Percentiles rank a stretch among this genome's conserved stretches.
phyloP scores from a whole-genome alignment of 306 rosid species.

The Vigna unguiculata region DNA sequence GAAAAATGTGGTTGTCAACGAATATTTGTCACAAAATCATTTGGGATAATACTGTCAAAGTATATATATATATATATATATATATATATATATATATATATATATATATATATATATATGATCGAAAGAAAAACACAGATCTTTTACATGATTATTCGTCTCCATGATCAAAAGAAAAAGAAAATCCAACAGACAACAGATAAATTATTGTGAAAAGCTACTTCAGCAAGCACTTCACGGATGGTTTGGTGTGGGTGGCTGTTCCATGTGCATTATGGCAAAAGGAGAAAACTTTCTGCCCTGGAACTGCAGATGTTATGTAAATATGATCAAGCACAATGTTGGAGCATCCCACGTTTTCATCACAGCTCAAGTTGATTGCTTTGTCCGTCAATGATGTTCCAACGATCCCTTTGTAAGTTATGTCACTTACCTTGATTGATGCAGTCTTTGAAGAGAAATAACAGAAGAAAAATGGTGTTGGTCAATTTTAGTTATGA shows the following conservation, averaged over 20 bases:
- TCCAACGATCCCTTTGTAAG: slow-evolving; percentile 52
- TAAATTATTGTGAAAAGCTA: slow-evolving; percentile 25
- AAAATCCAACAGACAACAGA: slow-evolving; percentile 8
- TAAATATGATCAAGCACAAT: slow-evolving; percentile 52
- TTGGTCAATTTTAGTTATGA: background rate
- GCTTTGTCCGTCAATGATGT: slow-evolving; percentile 51
- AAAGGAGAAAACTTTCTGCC: slow-evolving; percentile 32
- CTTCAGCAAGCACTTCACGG: slow-evolving; percentile 45
- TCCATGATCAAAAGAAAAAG: background rate
- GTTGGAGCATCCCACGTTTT: slow-evolving; percentile 57
- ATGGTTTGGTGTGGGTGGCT: slow-evolving; percentile 51
- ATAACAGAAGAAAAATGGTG: background rate
- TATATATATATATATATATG: no score
- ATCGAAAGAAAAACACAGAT: background rate
- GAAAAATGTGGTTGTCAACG: no score
- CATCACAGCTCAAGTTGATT: slow-evolving; percentile 57
- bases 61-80: no score
- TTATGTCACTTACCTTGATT: slow-evolving; percentile 54
- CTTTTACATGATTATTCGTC: background rate
- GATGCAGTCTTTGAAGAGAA: slow-evolving; percentile 44
- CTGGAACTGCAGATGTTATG: slow-evolving; percentile 41
- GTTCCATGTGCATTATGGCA: slow-evolving; percentile 61
- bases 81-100: no score
- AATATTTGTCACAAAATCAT: background rate
- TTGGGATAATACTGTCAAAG: slow-evolving; percentile 8